Evolutionary conservation across 495 filamentous ascomycete species (phyloP), one percentile per base, ranked within the genome.

Genomic region (Tuber borchii): DNA sequence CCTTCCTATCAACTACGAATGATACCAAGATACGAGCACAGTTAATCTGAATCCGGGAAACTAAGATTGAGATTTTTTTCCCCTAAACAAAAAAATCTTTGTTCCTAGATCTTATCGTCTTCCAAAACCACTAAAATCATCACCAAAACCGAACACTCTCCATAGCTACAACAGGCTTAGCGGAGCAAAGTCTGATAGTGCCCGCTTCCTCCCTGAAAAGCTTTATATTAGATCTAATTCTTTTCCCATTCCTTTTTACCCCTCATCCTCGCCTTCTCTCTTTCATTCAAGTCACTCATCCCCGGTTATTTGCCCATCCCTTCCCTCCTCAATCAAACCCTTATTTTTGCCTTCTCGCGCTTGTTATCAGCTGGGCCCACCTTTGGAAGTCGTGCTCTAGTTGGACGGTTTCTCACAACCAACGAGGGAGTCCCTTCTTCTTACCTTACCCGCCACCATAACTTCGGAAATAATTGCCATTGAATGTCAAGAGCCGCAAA

Each of bases 401-500:
- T 17, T 17, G 26, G 31, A 16, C 56, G 31, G 56, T 65, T 65
- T 65, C 56, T 8, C 56, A 31, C n/a, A 31, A 6, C 56, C 26
- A 65, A 65, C 56, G 56, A 17, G 56, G 26, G n/a, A 31, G 14
- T 65, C n/a, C 56, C 56, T 65, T 61, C 51, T 61, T 31, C 51
- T 40, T 14, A 65, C 26, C 56, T 31, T 65, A 65, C 26, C 56
- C 56, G 26, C n/a, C 56, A 16, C 10, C 56, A n/a, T n/a, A n/a
- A n/a, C n/a, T n/a, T n/a, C n/a, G n/a, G n/a, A n/a, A n/a, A n/a
- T n/a, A n/a, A n/a, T n/a, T n/a, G n/a, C n/a, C n/a, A 34, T 69
- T 79, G 78, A 79, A 79, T 79, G 78, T 77, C 78, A 76, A 79
- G 76, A 79, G 78, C 77, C 70, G 56, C 76, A 31, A 76, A 79